Evolutionary conservation across 768 basidiomycete genomes (phyloP), one percentile per base, ranked within the genome.

Genomic region (Russula vinacea): DNA sequence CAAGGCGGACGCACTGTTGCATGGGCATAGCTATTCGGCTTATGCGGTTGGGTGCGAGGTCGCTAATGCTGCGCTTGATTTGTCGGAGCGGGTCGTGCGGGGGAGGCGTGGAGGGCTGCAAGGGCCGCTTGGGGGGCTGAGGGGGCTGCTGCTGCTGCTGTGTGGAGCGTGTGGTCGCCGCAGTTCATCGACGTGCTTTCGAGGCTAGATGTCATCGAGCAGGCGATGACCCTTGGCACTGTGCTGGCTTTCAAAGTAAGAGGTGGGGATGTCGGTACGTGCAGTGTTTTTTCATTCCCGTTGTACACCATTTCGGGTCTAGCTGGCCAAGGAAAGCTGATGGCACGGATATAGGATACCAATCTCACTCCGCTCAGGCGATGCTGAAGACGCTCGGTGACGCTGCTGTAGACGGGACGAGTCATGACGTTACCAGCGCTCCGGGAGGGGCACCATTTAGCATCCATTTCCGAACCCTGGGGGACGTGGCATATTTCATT

Each of bases 21-120:
- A 98, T 66, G 96, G 96, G 0, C 96, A 98, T 73, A 93, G 90
- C 62, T 98, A 98, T 74, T 97, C 93, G 0, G 96, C 96, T 3
- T 92, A 97, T 73, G 84, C 96, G 0, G 81, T 97, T 44, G 96
- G 94, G 0, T 98, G 96, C 74, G 88, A 90, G 67, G 91, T 97
- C 14, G 96, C 96, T 0, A 87, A 88, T 68, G 84, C 87, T 74
- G 84, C 94, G 3, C 78, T 98, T 47, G 78, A 83, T 39, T 76
- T 89, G 63, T 72, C 95, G 9, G 86, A 88, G 55, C 78, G 78
- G 47, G 73, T 83, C 17, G 72, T 71, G 26, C 63, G 68, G 35
- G 79, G 63, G 80, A 80, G 11, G 76, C 74, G 10, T 97, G 92
- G 90, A 73, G 72, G 10, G 73, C 69, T 0, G 88, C 91, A 16